Conservation (phyloP, 306 rosid species). For the Quercus bicolor region DNA sequence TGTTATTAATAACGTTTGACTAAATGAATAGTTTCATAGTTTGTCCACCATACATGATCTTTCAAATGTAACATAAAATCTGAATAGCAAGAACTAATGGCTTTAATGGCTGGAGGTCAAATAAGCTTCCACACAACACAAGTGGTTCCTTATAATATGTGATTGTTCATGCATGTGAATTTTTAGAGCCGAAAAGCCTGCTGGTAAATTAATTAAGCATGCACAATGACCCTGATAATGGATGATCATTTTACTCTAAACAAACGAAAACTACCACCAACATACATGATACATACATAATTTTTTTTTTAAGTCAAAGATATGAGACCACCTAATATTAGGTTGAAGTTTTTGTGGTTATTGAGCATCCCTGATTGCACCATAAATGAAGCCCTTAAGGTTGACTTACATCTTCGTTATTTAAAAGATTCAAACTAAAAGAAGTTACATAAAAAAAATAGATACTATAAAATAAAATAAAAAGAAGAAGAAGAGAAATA, state of each 20-base stretch:
- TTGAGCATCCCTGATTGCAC: background rate
- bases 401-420: background rate
- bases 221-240: background rate
- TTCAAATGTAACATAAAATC: too few relatives aligned
- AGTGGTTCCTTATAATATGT: too few relatives aligned
- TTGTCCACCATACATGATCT: too few relatives aligned
- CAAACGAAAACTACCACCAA: background rate
- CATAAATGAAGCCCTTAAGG: background rate
- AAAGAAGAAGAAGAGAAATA: background rate
- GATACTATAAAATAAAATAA: background rate
- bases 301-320: background rate
- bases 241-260: background rate
- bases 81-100: too few relatives aligned
- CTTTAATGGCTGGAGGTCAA: too few relatives aligned
- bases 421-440: background rate
- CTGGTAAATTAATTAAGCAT: background rate
- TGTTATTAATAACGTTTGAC: too few relatives aligned
- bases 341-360: slow-evolving; percentile 20
- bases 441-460: background rate
- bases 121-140: too few relatives aligned
- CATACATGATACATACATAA: too few relatives aligned
- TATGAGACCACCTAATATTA: slow-evolving; percentile 18
- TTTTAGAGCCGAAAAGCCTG: slow-evolving; percentile 12
- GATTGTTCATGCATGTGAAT: background rate
- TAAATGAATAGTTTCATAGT: too few relatives aligned